Evolutionary conservation across 1,284 basidiomycete genomes (phyloP), one percentile per base, ranked within the genome.

Genomic region (Austropuccinia psidii): DNA sequence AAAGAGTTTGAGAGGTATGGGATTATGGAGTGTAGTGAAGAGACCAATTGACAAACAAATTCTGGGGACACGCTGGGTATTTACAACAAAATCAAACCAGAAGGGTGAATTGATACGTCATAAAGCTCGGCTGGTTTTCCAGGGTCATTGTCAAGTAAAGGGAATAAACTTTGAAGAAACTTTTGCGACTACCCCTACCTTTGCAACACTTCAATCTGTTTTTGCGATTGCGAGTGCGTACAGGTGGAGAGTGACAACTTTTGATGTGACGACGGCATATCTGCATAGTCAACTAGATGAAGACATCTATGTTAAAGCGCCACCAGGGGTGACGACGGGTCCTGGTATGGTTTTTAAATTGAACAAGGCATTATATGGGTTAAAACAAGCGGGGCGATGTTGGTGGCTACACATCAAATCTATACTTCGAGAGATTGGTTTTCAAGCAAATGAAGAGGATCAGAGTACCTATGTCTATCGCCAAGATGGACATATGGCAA

Each of bases 281-380:
- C 62, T 66, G 1, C 62, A 66, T 31, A 50, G 45, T n/a, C 21
- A 66, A 21, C 47, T 66, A 31, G 47, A 66, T 24, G 33, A 62
- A 24, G 9, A 64, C 5, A 19, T 64, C 9, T 64, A n/a, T 17
- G 33, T 64, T 47, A 17, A 19, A 27, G 29, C 47, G 11, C 62
- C 62, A 21, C 62, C 43, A 49, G 62, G 62, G 4, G 43, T 64
- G 3, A 2, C 39, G 7, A 43, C 45, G 1, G 4, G 4, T 1
- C 41, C 60, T 24, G 43, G 43, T 4, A 43, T 21, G 21, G 60
- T 64, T 5, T 27, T 47, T 43, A 24, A 27, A 4, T 41, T 64
- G 2, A n/a, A 43, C 5, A 64, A 64, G 19, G 60, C 60, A 1
- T n/a, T 64, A 17, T 64, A 64, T 27, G 60, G 60, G 2, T 43